Evolutionary conservation across 2,329 filamentous ascomycete genomes (phyloP).

Genomic region (Teratosphaeria epicoccoides): DNA sequence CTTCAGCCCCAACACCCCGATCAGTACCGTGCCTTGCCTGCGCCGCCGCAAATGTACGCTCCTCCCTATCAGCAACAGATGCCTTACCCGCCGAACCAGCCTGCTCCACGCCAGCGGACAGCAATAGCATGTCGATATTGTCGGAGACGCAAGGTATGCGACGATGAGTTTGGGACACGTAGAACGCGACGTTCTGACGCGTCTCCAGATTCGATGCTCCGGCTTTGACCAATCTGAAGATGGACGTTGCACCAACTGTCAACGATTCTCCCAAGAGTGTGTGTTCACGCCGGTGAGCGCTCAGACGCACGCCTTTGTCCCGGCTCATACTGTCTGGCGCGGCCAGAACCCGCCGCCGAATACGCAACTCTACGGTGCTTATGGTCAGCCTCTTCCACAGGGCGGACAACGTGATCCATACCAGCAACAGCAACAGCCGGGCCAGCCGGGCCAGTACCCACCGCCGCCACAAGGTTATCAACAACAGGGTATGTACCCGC

Average conservation of each 20-base stretch:
- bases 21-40: slow-evolving; percentile 35
- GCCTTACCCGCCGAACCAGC: slow-evolving; percentile 33
- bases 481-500: slow-evolving; percentile 33
- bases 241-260: slow-evolving; percentile 62
- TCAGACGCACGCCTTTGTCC: slow-evolving; percentile 64
- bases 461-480: slow-evolving; percentile 32
- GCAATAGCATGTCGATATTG: slow-evolving; percentile 53
- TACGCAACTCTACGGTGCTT: slow-evolving; percentile 40
- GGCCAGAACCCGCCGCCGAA: slow-evolving; percentile 32
- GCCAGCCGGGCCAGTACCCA: slow-evolving; percentile 20
- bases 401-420: slow-evolving; percentile 20
- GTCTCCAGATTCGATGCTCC: slow-evolving; percentile 58
- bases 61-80: slow-evolving; percentile 32
- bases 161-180: neutral
- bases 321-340: slow-evolving; percentile 55
- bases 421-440: slow-evolving; percentile 22
- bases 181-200: slow-evolving; percentile 5
- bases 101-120: slow-evolving; percentile 49
- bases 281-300: slow-evolving; percentile 67
- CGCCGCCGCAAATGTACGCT: slow-evolving; percentile 36
- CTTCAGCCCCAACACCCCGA: slow-evolving; percentile 36
- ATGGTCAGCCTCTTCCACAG: slow-evolving; percentile 38
- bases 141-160: slow-evolving; percentile 45
- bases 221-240: slow-evolving; percentile 63
- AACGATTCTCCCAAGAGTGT: slow-evolving; percentile 65